These are phyloP conservation scores for Pseudomonodictys pantanalensis DNA, from an alignment of 495 filamentous ascomycete species.

Conservation along the genomic window DNA sequence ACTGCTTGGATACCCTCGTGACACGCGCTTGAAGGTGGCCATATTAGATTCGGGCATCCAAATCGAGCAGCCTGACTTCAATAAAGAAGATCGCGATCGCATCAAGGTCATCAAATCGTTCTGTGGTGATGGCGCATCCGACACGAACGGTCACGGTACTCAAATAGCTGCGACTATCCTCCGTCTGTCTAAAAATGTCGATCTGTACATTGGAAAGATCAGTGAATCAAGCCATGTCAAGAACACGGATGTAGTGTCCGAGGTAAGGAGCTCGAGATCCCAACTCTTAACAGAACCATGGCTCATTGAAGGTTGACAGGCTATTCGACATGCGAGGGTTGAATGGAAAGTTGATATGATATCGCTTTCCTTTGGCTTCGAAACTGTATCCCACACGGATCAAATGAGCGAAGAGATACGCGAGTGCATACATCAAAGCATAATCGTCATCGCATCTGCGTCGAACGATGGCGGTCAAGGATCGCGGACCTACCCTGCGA, in stretches of 20 bases:
- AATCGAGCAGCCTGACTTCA: neutral
- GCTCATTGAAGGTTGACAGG: neutral
- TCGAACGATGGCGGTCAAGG: neutral
- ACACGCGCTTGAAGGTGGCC: neutral
- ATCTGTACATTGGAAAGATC: neutral
- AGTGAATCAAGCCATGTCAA: neutral
- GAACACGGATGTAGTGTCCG: neutral
- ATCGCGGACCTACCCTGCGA: neutral
- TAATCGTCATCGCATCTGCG: neutral
- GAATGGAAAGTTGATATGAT: neutral
- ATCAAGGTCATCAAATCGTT: neutral
- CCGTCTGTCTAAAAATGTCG: neutral
- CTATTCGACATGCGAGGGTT: neutral
- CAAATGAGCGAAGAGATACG: neutral
- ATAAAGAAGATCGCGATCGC: neutral
- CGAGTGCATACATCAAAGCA: neutral
- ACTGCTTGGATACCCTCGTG: neutral
- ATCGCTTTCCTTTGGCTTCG: neutral
- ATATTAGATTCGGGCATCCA: neutral
- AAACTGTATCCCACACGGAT: neutral
- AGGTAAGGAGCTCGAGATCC: neutral
- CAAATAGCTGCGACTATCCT: neutral
- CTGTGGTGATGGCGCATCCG: neutral
- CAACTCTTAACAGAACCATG: neutral
- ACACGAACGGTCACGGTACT: neutral